phyloP scores from a whole-genome alignment of 2,329 filamentous ascomycete species.

The Talaromyces pinophilus region DNA sequence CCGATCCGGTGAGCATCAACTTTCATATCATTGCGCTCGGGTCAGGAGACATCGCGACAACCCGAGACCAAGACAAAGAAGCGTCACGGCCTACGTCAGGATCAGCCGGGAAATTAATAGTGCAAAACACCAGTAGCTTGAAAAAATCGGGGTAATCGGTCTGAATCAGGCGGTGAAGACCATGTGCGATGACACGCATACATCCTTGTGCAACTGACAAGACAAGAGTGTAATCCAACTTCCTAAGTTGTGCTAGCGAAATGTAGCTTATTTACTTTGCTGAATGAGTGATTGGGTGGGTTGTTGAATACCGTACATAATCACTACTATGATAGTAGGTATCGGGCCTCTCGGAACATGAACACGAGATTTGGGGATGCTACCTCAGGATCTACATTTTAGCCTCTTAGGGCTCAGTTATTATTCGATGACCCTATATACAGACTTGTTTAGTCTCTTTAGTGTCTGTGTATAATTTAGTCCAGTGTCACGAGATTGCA shows the following conservation, averaged over 20 bases:
- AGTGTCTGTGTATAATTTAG: neutral
- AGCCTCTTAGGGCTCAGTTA: neutral
- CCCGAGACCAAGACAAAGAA: conserved; percentile 5
- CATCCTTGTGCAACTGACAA: conserved; percentile 1
- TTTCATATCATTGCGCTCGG: neutral
- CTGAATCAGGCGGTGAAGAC: conserved; percentile 17
- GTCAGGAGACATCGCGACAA: conserved; percentile 5
- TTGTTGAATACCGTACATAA: neutral
- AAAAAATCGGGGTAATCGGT: neutral
- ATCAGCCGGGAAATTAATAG: conserved; percentile 5
- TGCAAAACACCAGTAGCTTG: neutral
- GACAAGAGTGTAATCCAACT: neutral
- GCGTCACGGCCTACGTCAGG: conserved; percentile 13
- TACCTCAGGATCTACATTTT: conserved; percentile 1
- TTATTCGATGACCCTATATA: neutral
- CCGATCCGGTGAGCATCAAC: neutral
- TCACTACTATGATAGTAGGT: neutral
- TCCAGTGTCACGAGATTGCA: neutral
- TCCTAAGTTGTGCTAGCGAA: conserved; percentile 1
- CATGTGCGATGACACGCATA: neutral
- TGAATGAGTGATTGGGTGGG: neutral
- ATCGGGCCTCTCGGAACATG: neutral
- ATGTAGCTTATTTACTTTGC: neutral
- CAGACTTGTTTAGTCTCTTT: neutral
- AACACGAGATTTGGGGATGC: neutral